These are phyloP conservation scores for Sapria himalayana DNA, from an alignment of 345 rosid species.

Conservation along the genomic window DNA sequence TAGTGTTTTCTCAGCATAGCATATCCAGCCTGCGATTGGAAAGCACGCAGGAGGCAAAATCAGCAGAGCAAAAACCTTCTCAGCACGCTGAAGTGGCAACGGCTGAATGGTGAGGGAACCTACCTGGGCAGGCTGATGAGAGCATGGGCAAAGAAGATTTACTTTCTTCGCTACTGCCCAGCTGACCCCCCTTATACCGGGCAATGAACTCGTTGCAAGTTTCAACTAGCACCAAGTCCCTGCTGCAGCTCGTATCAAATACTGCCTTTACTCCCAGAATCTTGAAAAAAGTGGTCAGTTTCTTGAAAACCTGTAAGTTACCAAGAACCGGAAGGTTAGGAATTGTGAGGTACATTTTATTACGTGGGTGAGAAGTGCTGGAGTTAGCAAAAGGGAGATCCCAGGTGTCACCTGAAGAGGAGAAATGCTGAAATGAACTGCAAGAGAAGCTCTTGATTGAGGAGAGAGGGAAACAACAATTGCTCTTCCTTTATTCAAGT, in stretches of 20 bases:
- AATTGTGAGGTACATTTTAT: too few relatives aligned
- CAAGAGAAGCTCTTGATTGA: conserved; percentile 79
- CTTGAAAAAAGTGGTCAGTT: conserved; percentile 62
- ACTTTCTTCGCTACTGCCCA: conserved; percentile 15
- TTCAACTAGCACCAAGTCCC: conserved; percentile 64
- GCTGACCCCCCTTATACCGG: conserved; percentile 37
- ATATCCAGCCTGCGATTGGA: conserved; percentile 69
- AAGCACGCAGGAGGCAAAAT: background rate
- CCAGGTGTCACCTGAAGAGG: conserved; percentile 30
- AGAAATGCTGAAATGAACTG: conserved; percentile 45
- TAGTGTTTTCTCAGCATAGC: conserved; percentile 87
- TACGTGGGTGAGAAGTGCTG: too few relatives aligned
- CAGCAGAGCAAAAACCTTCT: background rate
- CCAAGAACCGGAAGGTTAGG: background rate
- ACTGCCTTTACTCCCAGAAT: conserved; percentile 73
- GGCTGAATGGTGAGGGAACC: background rate
- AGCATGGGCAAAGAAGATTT: conserved; percentile 48
- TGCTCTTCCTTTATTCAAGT: conserved; percentile 33
- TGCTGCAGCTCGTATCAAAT: conserved; percentile 64
- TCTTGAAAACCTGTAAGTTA: conserved; percentile 39
- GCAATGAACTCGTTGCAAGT: conserved; percentile 66
- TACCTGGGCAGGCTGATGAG: conserved; percentile 92
- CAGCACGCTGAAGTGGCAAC: background rate
- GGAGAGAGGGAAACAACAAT: conserved; percentile 63
- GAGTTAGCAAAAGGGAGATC: too few relatives aligned